phyloP scores from a whole-genome alignment of 208 protist species.

The Crithidia sp. region DNA sequence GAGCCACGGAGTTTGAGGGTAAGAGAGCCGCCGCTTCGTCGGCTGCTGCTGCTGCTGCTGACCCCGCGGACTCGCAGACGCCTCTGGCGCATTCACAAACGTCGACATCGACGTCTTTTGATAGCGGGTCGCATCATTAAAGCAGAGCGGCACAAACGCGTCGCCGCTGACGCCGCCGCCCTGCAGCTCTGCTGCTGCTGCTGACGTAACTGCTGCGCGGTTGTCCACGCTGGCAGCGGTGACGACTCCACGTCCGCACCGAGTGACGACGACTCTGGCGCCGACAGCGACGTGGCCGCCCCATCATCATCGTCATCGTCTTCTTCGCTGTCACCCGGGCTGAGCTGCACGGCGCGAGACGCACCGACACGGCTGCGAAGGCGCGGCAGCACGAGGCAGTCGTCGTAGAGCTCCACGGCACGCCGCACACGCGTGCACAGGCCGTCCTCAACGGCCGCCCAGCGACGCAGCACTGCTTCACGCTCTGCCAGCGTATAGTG shows the following conservation, averaged over 20 bases:
- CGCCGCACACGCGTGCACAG: conserved; percentile 7
- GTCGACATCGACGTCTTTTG: conserved; percentile 1
- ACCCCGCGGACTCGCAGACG: not conserved
- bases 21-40: not conserved
- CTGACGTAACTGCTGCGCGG: no score
- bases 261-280: not conserved
- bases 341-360: not conserved
- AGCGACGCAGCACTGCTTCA: not conserved
- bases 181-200: conserved; percentile 10
- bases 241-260: not conserved
- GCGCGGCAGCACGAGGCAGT: conserved; percentile 36
- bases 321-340: not conserved
- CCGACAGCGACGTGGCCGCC: no score
- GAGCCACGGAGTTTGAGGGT: not conserved
- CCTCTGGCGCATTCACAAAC: not conserved
- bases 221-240: not conserved
- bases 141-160: conserved; percentile 21
- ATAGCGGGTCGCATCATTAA: not conserved
- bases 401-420: conserved; percentile 22
- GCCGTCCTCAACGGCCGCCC: not conserved
- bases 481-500: not conserved
- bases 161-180: conserved; percentile 2
- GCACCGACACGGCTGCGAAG: conserved; percentile 7
- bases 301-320: not conserved
- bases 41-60: conserved; percentile 7